Percentiles rank a stretch among this genome's conserved stretches.
phyloP scores from a whole-genome alignment of 2,329 filamentous ascomycete species.

The Botryosphaeria agaves region DNA sequence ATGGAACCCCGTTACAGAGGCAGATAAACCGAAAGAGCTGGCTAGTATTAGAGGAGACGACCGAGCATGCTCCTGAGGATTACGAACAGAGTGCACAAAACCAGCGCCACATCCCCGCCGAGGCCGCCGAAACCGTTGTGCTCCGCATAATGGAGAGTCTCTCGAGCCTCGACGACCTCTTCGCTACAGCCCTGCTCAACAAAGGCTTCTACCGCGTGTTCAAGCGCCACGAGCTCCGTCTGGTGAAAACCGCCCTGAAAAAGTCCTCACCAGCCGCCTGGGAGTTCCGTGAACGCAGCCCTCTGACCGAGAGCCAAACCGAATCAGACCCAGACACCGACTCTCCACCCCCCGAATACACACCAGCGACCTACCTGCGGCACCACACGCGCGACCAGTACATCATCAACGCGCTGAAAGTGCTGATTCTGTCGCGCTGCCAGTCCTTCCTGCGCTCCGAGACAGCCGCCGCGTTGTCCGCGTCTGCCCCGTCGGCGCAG shows the following conservation, averaged over 20 bases:
- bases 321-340: slow-evolving; percentile 21
- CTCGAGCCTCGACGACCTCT: slow-evolving; percentile 34
- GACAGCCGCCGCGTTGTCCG: slow-evolving; percentile 35
- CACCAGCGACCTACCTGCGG: slow-evolving; percentile 32
- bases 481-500: slow-evolving; percentile 22
- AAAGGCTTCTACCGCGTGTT: slow-evolving; percentile 39
- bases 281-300: slow-evolving; percentile 37
- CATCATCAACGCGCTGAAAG: slow-evolving; percentile 36
- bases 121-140: slow-evolving; percentile 32
- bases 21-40: too few relatives aligned
- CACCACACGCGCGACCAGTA: slow-evolving; percentile 34
- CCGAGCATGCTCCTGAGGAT: too few relatives aligned
- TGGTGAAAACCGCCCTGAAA: slow-evolving; percentile 33
- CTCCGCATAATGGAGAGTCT: slow-evolving; percentile 32
- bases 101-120: slow-evolving; percentile 23
- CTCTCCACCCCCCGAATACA: slow-evolving; percentile 33
- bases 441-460: slow-evolving; percentile 38
- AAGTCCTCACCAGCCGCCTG: slow-evolving; percentile 40
- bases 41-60: too few relatives aligned
- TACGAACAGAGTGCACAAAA: too few relatives aligned
- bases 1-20: too few relatives aligned
- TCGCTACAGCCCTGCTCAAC: slow-evolving; percentile 35
- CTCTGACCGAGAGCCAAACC: slow-evolving; percentile 18
- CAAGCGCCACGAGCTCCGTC: slow-evolving; percentile 35
- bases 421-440: slow-evolving; percentile 37